Percentiles rank a stretch among this genome's conserved stretches.
phyloP scores from a whole-genome alignment of 352 stramenopile genomes.

The Pythium dissimile region DNA sequence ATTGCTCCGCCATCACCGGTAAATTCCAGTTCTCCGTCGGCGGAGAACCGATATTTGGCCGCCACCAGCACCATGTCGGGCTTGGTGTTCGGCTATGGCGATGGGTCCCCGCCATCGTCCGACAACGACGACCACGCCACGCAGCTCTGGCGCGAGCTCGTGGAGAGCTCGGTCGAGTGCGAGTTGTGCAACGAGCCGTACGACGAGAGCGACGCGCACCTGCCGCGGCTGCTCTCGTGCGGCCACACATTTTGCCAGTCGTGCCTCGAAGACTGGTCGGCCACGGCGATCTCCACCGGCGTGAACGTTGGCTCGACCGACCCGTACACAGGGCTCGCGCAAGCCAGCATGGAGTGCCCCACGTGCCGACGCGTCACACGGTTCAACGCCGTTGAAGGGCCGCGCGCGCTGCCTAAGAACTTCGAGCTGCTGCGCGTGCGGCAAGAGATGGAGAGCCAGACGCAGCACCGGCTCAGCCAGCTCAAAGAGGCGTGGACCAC shows the following conservation, averaged over 20 bases:
- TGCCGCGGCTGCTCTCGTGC: conserved; percentile 67
- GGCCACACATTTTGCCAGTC: conserved; percentile 84
- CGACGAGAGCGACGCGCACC: conserved; percentile 61
- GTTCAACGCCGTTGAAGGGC: conserved; percentile 38
- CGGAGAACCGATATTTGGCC: too few relatives aligned
- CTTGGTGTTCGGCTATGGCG: neutral
- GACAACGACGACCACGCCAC: conserved; percentile 46
- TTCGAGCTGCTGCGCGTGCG: conserved; percentile 81
- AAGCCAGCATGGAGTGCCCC: conserved; percentile 58
- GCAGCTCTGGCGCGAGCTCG: conserved; percentile 66
- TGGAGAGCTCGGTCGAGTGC: conserved; percentile 78
- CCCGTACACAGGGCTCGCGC: conserved; percentile 11
- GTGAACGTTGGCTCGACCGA: conserved; percentile 19
- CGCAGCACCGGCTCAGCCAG: conserved; percentile 43
- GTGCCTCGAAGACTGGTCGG: conserved; percentile 67
- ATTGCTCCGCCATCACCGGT: too few relatives aligned
- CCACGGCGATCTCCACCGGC: conserved; percentile 24
- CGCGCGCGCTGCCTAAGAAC: conserved; percentile 75
- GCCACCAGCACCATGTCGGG: conserved; percentile 6
- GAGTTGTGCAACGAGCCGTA: conserved; percentile 87
- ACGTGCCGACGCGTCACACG: conserved; percentile 62
- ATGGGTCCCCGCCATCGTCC: neutral
- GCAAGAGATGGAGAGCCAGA: conserved; percentile 77
- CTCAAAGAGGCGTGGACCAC: conserved; percentile 54
- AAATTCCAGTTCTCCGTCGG: too few relatives aligned